Evolutionary conservation across 1,139 yeast species (phyloP), one percentile per base, ranked within the genome.

Genomic region (Debaryomyces nepalensis): DNA sequence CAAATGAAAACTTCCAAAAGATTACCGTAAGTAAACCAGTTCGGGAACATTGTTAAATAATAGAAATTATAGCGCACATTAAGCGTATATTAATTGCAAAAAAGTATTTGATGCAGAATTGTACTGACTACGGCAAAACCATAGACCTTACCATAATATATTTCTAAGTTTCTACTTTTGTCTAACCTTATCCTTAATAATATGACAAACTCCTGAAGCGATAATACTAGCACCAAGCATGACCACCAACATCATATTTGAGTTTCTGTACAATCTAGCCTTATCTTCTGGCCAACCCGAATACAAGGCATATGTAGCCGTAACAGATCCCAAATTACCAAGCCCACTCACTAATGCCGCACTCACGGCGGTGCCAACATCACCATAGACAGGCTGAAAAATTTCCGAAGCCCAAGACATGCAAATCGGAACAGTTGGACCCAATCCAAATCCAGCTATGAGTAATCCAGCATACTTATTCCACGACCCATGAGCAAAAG

Each of bases 401-500:
- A 87, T 84, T 55, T 87, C 93, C 0, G 93, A 84, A 0, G 91
- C 69, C 87, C 89, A 82, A 1, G 96, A 80, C 96, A 88, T 88
- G 58, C 86, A 78, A 38, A 86, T 87, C 23, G 96, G 96, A 18
- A 87, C 95, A 0, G 96, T 88, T 15, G 96, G 95, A 9, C 96
- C 96, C 34, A 88, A 73, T 0, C 96, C 96, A 56, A 82, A 87
- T 0, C 96, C 96, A 15, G 87, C 81, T 55, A 88, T 82, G 43
- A 88, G 71, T 44, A 88, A 71, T 0, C 96, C 96, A 3, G 81
- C 95, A 59, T 87, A 88, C 52, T 81, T 77, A 45, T 79, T 75
- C 96, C 96, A 88, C 21, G 80, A 64, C 2, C 83, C 85, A 10
- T 71, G 70, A 1, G 95, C 95, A 60, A 71, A 88, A 0, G 96